These are phyloP conservation scores for Furcasterigmium sp. DNA, from an alignment of 2,329 filamentous ascomycete species.

Conservation along the genomic window DNA sequence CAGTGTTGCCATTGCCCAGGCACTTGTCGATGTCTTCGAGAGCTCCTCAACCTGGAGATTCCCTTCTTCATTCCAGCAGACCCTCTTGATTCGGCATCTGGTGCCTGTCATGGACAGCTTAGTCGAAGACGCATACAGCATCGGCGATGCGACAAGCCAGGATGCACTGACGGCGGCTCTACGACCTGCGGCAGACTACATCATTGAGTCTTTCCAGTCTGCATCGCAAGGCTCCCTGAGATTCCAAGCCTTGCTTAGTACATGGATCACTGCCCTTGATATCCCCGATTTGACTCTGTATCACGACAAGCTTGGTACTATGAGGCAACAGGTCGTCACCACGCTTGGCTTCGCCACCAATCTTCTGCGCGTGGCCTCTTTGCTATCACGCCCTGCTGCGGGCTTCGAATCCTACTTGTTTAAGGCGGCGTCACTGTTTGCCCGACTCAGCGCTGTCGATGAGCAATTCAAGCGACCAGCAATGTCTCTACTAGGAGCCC, in stretches of 20 bases:
- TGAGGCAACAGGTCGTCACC: constrained; percentile 57
- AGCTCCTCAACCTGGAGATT: constrained; percentile 86
- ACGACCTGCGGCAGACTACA: constrained; percentile 66
- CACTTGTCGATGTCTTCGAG: constrained; percentile 78
- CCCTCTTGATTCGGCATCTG: constrained; percentile 63
- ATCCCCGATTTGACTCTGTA: constrained; percentile 59
- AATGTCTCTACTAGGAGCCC: constrained; percentile 63
- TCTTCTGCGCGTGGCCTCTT: constrained; percentile 64
- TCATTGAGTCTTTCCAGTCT: constrained; percentile 72
- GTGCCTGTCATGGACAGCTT: constrained; percentile 67
- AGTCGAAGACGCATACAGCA: constrained; percentile 66
- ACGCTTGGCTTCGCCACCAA: constrained; percentile 63
- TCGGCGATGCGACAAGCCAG: constrained; percentile 54
- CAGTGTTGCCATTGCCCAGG: constrained; percentile 66
- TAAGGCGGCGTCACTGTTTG: constrained; percentile 70
- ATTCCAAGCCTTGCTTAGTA: constrained; percentile 70
- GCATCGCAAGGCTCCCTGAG: constrained; percentile 64
- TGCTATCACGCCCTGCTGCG: constrained; percentile 56
- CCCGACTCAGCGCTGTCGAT: constrained; percentile 68
- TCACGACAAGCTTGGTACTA: constrained; percentile 45
- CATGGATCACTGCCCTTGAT: constrained; percentile 58
- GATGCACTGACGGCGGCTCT: constrained; percentile 55
- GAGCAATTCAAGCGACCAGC: constrained; percentile 61
- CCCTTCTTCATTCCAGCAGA: constrained; percentile 59
- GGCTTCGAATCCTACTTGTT: constrained; percentile 75